Percentiles rank a stretch among this genome's conserved stretches.
Evolutionary conservation across 371 early-diverging fungal genomes (phyloP).

Genomic region (Conidiobolus incongruus): DNA sequence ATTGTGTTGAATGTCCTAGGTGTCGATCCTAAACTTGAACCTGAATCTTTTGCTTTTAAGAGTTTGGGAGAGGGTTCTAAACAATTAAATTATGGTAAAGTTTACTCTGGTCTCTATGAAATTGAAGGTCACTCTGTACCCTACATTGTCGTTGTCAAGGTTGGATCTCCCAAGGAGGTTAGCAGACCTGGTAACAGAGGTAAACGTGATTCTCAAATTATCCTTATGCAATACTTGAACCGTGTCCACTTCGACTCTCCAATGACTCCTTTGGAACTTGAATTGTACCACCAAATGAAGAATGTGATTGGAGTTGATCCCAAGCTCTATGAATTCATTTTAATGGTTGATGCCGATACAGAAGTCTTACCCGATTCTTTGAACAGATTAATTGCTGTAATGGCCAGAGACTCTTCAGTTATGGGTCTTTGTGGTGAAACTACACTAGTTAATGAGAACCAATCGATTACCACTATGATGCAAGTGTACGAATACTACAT

Average conservation of each 20-base stretch:
- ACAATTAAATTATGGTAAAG: slow-evolving; percentile 88
- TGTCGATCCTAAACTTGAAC: slow-evolving; percentile 63
- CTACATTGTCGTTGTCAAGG: slow-evolving; percentile 84
- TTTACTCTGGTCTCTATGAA: too few relatives aligned
- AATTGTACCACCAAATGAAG: slow-evolving; percentile 85
- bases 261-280: slow-evolving; percentile 82
- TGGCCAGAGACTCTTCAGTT: slow-evolving; percentile 57
- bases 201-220: too few relatives aligned
- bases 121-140: slow-evolving; percentile 69
- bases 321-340: slow-evolving; percentile 29
- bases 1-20: slow-evolving; percentile 87
- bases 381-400: slow-evolving; percentile 37
- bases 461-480: slow-evolving; percentile 85
- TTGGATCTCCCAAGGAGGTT: slow-evolving; percentile 55
- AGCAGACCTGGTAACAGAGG: too few relatives aligned
- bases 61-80: slow-evolving; percentile 76
- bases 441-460: slow-evolving; percentile 62
- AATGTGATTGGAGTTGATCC: too few relatives aligned
- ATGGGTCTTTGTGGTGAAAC: too few relatives aligned
- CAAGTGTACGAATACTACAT: slow-evolving; percentile 76
- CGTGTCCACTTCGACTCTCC: slow-evolving; percentile 82
- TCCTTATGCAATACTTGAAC: slow-evolving; percentile 94
- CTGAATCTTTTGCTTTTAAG: slow-evolving; percentile 77
- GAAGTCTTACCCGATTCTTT: slow-evolving; percentile 37
- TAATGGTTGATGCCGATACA: slow-evolving; percentile 46